Conservation (phyloP, 2,329 filamentous ascomycete species). For the Penicillium sp. region DNA sequence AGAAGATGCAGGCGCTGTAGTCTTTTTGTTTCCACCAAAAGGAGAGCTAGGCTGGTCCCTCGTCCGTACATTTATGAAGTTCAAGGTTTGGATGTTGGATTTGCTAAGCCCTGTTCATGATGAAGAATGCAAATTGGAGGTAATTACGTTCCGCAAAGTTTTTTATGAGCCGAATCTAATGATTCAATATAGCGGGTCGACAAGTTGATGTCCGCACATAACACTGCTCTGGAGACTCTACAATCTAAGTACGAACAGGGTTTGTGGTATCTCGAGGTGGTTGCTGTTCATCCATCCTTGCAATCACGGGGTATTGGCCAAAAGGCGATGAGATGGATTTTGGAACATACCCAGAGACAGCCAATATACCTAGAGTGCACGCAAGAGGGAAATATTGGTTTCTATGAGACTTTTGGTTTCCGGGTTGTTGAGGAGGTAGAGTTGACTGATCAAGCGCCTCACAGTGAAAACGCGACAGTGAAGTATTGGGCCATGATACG, state of each 20-base stretch:
- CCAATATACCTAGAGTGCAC: slow-evolving; percentile 30
- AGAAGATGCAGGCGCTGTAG: slow-evolving; percentile 23
- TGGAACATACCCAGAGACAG: slow-evolving; percentile 16
- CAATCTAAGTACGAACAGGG: slow-evolving; percentile 10
- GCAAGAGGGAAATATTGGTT: slow-evolving; percentile 21
- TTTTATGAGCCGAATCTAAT: background rate
- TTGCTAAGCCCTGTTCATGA: slow-evolving; percentile 17
- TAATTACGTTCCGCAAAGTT: background rate
- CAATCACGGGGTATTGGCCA: slow-evolving; percentile 28
- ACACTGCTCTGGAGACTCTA: background rate
- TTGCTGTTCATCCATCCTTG: slow-evolving; percentile 31
- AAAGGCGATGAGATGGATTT: slow-evolving; percentile 20
- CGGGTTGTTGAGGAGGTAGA: slow-evolving; percentile 24
- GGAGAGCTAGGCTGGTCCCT: slow-evolving; percentile 17
- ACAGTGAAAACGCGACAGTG: slow-evolving; percentile 11
- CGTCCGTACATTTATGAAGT: slow-evolving; percentile 4
- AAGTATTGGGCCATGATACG: slow-evolving; percentile 31
- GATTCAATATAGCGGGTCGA: slow-evolving; percentile 19
- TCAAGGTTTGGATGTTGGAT: slow-evolving; percentile 25
- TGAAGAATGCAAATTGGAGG: slow-evolving; percentile 15
- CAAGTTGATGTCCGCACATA: slow-evolving; percentile 12
- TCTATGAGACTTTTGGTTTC: slow-evolving; percentile 31
- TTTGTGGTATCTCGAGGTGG: slow-evolving; percentile 32
- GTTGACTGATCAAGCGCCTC: slow-evolving; percentile 15
- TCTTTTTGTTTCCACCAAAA: slow-evolving; percentile 26